Evolutionary conservation across 2,329 filamentous ascomycete genomes (phyloP).

Genomic region (Salinomyces thailandicus): DNA sequence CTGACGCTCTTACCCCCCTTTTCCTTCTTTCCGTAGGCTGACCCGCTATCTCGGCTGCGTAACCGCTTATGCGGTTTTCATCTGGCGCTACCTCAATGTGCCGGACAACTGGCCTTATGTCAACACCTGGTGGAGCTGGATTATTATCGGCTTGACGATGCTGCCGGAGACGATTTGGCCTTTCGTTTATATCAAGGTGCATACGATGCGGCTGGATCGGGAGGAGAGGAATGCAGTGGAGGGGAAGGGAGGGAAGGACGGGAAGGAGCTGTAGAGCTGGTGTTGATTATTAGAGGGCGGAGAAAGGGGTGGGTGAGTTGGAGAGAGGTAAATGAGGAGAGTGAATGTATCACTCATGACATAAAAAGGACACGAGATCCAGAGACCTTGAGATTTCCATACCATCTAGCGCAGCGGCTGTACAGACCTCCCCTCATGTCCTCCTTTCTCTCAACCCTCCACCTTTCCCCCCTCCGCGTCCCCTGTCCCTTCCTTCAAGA

Average conservation of each 20-base stretch:
- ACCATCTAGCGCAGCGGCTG: too few relatives aligned
- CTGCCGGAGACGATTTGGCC: conserved; percentile 32
- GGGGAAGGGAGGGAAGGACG: background rate
- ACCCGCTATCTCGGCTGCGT: conserved; percentile 31
- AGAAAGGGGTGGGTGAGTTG: background rate
- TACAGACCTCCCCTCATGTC: too few relatives aligned
- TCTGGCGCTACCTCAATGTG: conserved; percentile 30
- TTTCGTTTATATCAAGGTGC: conserved; percentile 28
- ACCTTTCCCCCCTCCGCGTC: background rate
- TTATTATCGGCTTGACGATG: conserved; percentile 27
- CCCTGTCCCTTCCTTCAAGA: conserved; percentile 17
- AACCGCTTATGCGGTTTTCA: conserved; percentile 30
- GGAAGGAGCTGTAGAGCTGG: background rate
- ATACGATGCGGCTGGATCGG: background rate
- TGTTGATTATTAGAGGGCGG: background rate
- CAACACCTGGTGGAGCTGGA: conserved; percentile 24
- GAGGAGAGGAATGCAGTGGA: background rate
- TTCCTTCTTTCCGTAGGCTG: conserved; percentile 21
- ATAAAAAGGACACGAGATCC: too few relatives aligned
- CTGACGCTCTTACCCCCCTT: too few relatives aligned
- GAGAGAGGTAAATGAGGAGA: too few relatives aligned
- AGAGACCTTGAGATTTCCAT: too few relatives aligned
- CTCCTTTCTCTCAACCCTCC: background rate
- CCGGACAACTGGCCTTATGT: conserved; percentile 32
- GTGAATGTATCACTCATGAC: too few relatives aligned